These are phyloP conservation scores for Neurospora sp. DNA, from an alignment of 495 filamentous ascomycete species.

Conservation along the genomic window DNA sequence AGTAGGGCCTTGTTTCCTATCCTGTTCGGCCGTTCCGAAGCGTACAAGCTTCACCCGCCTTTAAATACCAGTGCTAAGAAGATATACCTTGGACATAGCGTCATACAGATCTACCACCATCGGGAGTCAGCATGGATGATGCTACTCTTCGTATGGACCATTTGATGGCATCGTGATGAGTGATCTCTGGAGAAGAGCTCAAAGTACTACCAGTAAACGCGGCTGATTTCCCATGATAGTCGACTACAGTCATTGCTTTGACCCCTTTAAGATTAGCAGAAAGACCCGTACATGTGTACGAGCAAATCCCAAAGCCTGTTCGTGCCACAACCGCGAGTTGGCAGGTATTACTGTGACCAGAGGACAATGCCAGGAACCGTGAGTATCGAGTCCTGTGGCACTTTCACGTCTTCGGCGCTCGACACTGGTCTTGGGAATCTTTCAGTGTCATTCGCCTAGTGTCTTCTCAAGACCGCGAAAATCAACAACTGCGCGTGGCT, in stretches of 20 bases:
- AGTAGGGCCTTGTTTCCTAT: not conserved
- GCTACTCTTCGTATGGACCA: not conserved
- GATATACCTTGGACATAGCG: not conserved
- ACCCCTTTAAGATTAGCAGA: not conserved
- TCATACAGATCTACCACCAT: not conserved
- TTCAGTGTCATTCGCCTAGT: accelerated
- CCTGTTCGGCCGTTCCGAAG: not conserved
- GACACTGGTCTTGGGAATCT: not conserved
- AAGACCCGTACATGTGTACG: not conserved
- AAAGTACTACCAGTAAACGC: not conserved
- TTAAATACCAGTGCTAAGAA: not conserved
- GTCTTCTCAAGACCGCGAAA: not conserved
- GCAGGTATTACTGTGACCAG: not conserved
- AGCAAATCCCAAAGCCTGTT: not conserved
- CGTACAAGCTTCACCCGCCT: not conserved
- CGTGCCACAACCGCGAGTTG: not conserved
- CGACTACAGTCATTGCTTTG: not conserved
- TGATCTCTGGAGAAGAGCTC: not conserved
- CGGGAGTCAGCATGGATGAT: not conserved
- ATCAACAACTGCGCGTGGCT: not conserved
- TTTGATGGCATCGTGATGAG: not conserved
- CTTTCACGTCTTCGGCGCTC: not conserved
- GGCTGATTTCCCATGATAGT: not conserved
- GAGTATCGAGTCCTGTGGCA: not conserved
- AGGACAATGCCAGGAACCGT: not conserved